A percentile compares a stretch with the other conserved stretches of the same genome.
Conservation (phyloP, 495 filamentous ascomycete genomes). For the Penicillium cosmopolitanum region DNA sequence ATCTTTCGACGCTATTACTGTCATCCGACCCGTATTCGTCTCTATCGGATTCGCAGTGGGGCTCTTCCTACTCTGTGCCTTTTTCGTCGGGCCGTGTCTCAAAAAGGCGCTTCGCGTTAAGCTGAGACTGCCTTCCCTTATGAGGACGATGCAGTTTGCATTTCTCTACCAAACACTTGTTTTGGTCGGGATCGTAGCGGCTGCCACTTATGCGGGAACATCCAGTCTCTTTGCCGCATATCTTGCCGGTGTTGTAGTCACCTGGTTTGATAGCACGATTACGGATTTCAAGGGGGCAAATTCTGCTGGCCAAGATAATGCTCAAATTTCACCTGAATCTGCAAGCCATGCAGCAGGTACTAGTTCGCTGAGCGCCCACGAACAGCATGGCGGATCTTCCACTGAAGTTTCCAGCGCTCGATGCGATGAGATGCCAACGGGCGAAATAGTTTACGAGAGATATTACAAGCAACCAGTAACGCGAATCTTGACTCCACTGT, state of each 20-base stretch:
- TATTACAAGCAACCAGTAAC: conserved; percentile 58
- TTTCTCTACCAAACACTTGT: conserved; percentile 47
- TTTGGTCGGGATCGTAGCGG: conserved; percentile 59
- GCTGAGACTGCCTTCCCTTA: conserved; percentile 18
- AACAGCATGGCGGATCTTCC: not conserved
- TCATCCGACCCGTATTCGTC: conserved; percentile 62
- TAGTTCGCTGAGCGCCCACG: no score
- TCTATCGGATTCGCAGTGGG: conserved; percentile 58
- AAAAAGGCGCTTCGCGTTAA: conserved; percentile 7
- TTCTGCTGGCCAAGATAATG: not conserved
- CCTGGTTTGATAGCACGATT: conserved; percentile 52
- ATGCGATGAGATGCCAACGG: conserved; percentile 24
- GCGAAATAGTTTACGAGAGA: conserved; percentile 51
- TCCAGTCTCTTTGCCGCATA: conserved; percentile 74
- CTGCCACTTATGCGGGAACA: conserved; percentile 63
- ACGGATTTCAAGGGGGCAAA: conserved; percentile 9
- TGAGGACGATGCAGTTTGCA: conserved; percentile 30
- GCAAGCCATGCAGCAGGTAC: no score
- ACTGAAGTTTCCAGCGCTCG: not conserved
- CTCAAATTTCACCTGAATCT: not conserved
- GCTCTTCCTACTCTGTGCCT: conserved; percentile 49
- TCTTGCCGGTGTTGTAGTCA: conserved; percentile 62
- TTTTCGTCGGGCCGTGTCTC: conserved; percentile 45
- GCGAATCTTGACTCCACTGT: conserved; percentile 69
- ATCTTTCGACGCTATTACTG: conserved; percentile 44